phyloP scores from a whole-genome alignment of 371 early-diverging fungal genomes.

The Hamiltosporidium tvaerminnensis region DNA sequence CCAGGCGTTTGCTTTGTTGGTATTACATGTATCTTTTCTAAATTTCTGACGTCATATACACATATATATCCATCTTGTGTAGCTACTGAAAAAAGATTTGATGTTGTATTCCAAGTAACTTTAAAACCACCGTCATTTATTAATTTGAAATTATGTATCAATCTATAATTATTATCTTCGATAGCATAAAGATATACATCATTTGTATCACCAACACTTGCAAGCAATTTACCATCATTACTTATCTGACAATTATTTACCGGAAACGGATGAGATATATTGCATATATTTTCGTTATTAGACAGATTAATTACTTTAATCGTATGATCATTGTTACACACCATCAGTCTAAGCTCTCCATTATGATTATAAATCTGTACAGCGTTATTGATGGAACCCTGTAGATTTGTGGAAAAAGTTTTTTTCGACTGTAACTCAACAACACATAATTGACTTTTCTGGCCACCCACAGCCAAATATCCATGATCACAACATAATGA shows the following conservation, averaged over 20 bases:
- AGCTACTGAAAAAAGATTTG: constrained; percentile 62
- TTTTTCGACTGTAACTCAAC: constrained; percentile 59
- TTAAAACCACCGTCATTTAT: constrained; percentile 59
- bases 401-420: constrained; percentile 58
- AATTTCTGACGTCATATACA: constrained; percentile 61
- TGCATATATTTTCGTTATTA: background rate
- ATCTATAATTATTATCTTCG: constrained; percentile 56
- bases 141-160: constrained; percentile 57
- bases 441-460: constrained; percentile 65
- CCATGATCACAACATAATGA: constrained; percentile 58
- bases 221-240: constrained; percentile 63
- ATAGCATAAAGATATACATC: constrained; percentile 64
- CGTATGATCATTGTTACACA: constrained; percentile 77
- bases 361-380: constrained; percentile 61
- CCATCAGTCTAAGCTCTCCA: constrained; percentile 57
- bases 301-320: constrained; percentile 67
- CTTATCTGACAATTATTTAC: constrained; percentile 58
- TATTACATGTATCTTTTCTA: constrained; percentile 40
- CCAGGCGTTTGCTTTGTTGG: too few species aligned
- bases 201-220: constrained; percentile 68
- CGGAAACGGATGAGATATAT: constrained; percentile 13
- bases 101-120: constrained; percentile 63
- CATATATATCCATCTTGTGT: constrained; percentile 63
- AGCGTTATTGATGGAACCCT: constrained; percentile 72
- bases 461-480: constrained; percentile 71